Evolutionary conservation across 257 asterid genomes (phyloP), one percentile per base, ranked within the genome.

Genomic region (Solanum etuberosum): DNA sequence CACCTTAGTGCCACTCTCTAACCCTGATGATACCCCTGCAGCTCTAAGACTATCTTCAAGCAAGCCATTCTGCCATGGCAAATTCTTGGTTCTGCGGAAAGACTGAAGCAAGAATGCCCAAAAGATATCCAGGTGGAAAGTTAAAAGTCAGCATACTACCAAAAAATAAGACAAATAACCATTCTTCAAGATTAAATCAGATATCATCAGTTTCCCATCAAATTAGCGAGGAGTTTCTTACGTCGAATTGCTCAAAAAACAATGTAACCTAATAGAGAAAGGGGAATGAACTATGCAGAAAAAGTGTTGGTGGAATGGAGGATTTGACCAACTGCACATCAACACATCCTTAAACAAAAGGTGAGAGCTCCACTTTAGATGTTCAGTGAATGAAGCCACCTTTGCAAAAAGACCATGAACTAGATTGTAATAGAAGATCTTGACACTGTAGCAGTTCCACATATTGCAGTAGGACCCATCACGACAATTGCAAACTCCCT

Each of bases 51-150:
- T 82, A 83, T 93, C 98, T 89, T 94, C 98, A 89, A 92, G 83
- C 87, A 95, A 87, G 88, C 94, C 94, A 89, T 88, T 92, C 90
- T 92, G 96, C 98, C 98, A 95, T 27, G 94, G 95, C 35, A 92
- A 84, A 88, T 84, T 90, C 92, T 91, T 94, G 90, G 91, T 71
- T 92, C 94, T 93, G 90, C 92, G 95, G 90, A 92, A 76, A 70
- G 98, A 83, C 98, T 95, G 96, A 90, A 88, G 92, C 92, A 93
- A 89, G 93, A 90, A 94, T 90, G 90, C 96, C 93, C 87, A 88
- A 92, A 88, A 92, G 73, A 87, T 77, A 90, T 85, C 89, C 91
- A 92, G 90, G 89, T 78, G 92, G 90, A 74, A 90, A 91, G 89
- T 90, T 40, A 88, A 89, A 87, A 87, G 90, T 90, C 93, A 92